phyloP scores from a whole-genome alignment of 1,284 basidiomycete genomes.

The Ustilago nuda region DNA sequence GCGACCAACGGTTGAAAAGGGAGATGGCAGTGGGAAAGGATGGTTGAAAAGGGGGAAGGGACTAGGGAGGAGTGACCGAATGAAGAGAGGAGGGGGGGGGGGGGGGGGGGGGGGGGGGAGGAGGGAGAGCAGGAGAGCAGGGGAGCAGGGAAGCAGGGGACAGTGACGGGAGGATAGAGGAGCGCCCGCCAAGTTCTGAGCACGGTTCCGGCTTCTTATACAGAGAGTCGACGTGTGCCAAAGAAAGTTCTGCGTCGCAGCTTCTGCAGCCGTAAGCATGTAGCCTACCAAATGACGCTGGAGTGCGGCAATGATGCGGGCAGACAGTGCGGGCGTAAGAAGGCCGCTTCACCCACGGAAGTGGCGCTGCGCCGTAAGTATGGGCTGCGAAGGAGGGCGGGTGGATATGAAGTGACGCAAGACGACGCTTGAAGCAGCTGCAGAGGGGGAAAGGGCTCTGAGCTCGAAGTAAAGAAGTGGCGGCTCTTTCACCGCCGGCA shows the following conservation, averaged over 20 bases:
- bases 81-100: not conserved
- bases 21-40: not conserved
- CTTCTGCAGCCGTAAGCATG: constrained; percentile 1
- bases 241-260: not conserved
- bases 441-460: not conserved
- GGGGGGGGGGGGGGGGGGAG: not conserved
- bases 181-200: not conserved
- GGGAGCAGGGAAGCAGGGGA: constrained; percentile 1
- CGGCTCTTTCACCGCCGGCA: not conserved
- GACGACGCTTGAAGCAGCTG: constrained; percentile 11
- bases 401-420: constrained; percentile 25
- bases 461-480: not conserved
- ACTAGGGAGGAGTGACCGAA: not conserved
- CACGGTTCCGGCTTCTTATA: constrained; percentile 6
- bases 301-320: constrained; percentile 3
- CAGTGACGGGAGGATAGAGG: not conserved
- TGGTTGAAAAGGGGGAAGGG: not conserved
- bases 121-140: not conserved
- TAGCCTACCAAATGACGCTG: constrained; percentile 6
- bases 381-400: constrained; percentile 9
- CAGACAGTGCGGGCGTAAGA: not conserved
- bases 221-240: not conserved
- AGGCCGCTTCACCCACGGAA: constrained; percentile 9
- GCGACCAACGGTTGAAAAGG: not conserved
- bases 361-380: not conserved